A percentile compares a stretch with the other conserved stretches of the same genome.
Conservation (phyloP, 2,329 filamentous ascomycete species). For the Graphilbum sp. region DNA sequence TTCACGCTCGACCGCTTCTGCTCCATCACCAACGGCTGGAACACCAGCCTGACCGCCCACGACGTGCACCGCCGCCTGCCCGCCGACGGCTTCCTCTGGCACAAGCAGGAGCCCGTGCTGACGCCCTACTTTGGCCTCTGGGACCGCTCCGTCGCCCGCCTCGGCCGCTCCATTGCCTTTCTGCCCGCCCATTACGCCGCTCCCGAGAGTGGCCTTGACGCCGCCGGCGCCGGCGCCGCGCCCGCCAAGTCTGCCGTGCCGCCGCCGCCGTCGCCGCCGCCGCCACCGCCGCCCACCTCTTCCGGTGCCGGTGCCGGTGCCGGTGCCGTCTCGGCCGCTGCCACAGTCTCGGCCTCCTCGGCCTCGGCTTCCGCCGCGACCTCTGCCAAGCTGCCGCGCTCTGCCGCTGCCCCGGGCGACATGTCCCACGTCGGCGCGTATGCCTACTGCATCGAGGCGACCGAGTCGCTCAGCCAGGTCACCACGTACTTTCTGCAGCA, state of each 20-base stretch:
- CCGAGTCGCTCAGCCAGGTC: constrained; percentile 19
- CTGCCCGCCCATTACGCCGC: constrained; percentile 1
- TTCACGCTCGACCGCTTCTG: constrained; percentile 19
- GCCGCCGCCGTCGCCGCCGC: too few species aligned
- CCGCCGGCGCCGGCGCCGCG: too few species aligned
- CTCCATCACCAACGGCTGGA: constrained; percentile 16
- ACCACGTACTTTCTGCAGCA: constrained; percentile 21
- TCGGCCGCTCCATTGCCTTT: constrained; percentile 13
- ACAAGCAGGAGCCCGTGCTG: constrained; percentile 14
- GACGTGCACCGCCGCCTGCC: constrained; percentile 19
- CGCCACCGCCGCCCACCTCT: too few species aligned
- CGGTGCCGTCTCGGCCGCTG: too few species aligned
- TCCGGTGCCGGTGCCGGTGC: too few species aligned
- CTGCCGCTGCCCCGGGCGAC: constrained; percentile 5
- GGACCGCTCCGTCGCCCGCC: constrained; percentile 14
- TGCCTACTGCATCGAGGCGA: constrained; percentile 21
- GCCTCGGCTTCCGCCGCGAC: too few species aligned
- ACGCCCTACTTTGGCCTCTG: constrained; percentile 20
- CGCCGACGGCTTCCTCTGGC: constrained; percentile 16
- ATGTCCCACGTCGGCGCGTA: constrained; percentile 18
- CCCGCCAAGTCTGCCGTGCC: too few species aligned
- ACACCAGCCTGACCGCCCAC: constrained; percentile 16
- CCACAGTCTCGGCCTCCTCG: too few species aligned
- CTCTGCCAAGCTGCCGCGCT: not conserved
- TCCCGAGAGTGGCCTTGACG: not conserved